Base-by-base conservation (phyloP, 371 early-diverging fungal genomes). In the Lichtheimia ramosa region DNA sequence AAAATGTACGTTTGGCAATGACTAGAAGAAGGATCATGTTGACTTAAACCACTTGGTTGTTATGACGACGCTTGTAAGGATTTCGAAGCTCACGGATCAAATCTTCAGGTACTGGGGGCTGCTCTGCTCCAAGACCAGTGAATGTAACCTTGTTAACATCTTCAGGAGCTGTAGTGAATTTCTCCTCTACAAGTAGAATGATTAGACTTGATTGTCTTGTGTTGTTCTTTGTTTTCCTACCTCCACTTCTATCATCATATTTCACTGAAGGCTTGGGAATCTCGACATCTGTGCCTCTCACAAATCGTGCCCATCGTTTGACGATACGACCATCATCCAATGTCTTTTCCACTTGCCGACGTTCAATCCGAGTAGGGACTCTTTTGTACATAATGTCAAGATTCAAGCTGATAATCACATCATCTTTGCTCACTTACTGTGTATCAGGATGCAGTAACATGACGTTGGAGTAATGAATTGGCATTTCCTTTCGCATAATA, bases 381-480 rank as follows among this genome's bases (percentile, higher is more conserved):
- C 79, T 79, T 8, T 34, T 34, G n/a, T 34, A 53, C 21, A 39
- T 16, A 46, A 28, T 16, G 51, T 54, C 18, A 28, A 24, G 20
- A 10, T 24, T 27, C 18, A 20, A 60, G n/a, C 16, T 25, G 20
- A 40, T 13, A 40, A 56, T 25, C 34, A n/a, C 14, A 28, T 12
- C 21, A 51, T 16, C 20, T 39, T 8, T 1, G 51, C 3, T 14
- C 16, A 58, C 70, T 51, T 80, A 80, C 81, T 77, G 75, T 54
- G 81, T 80, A 56, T 77, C 74, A 40, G 81, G 81, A 50, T 80
- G 75, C 46, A 77, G 64, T 15, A 80, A 61, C 81, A 80, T 80
- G 43, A 80, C 68, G 55, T 80, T 80, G 24, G 81, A 80, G 18
- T 75, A 64, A 53, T 80, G 81, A 62, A 80, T 80, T 39, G 81